These are phyloP conservation scores for Suhomyces chickasaworum DNA, from an alignment of 1,139 yeast genomes.

Conservation along the genomic window DNA sequence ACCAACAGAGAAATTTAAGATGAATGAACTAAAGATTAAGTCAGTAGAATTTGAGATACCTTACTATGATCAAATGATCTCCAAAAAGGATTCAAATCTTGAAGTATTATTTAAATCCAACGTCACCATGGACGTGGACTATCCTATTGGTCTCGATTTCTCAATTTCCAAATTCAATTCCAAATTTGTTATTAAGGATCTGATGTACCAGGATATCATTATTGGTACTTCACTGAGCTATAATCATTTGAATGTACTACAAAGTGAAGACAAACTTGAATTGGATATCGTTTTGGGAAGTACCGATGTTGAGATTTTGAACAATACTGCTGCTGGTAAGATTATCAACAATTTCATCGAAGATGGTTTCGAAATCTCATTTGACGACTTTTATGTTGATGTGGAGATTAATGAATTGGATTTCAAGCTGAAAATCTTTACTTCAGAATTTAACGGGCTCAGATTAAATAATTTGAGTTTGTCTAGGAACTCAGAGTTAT, in stretches of 20 bases:
- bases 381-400: conserved; percentile 17
- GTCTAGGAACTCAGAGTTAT: not conserved
- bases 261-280: conserved; percentile 10
- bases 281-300: conserved; percentile 14
- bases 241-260: conserved; percentile 14
- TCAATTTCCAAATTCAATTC: conserved; percentile 20
- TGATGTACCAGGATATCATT: conserved; percentile 11
- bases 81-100: not conserved
- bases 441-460: conserved; percentile 11
- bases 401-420: conserved; percentile 22
- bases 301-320: conserved; percentile 18
- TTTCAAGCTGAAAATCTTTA: conserved; percentile 14
- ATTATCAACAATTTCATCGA: conserved; percentile 19
- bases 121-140: conserved; percentile 15
- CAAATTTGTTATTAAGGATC: conserved; percentile 16
- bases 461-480: conserved; percentile 7
- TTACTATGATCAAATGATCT: not conserved
- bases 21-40: conserved; percentile 3
- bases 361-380: conserved; percentile 3
- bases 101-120: conserved; percentile 16
- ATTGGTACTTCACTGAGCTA: conserved; percentile 18
- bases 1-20: conserved; percentile 10
- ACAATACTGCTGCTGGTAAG: conserved; percentile 20
- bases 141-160: conserved; percentile 17
- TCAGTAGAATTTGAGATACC: conserved; percentile 17